Percentiles rank a stretch among this genome's conserved stretches.
phyloP scores from a whole-genome alignment of 768 basidiomycete species.

The Pleurotus giganteus region DNA sequence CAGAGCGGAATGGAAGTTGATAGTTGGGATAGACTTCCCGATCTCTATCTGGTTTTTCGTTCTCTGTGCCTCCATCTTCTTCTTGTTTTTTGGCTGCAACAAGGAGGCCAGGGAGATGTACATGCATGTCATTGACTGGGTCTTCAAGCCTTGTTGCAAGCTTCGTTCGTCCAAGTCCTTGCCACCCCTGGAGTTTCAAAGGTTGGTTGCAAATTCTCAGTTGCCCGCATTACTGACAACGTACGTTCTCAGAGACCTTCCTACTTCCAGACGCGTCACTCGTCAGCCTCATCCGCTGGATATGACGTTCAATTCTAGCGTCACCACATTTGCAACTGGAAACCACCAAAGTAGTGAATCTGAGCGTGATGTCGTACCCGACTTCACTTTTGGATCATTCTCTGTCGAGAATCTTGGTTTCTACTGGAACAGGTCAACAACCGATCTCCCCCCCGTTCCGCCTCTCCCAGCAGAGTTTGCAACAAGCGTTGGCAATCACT shows the following conservation, averaged over 20 bases:
- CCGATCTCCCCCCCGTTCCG: neutral
- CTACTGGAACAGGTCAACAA: neutral
- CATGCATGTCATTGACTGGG: neutral
- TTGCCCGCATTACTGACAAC: neutral
- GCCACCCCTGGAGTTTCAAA: neutral
- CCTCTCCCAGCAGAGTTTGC: neutral
- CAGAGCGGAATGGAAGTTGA: conserved; percentile 19
- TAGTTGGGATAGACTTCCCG: conserved; percentile 16
- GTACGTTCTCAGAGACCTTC: neutral
- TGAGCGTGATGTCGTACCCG: neutral
- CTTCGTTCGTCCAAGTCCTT: neutral
- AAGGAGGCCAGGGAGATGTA: conserved; percentile 40
- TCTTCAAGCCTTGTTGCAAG: neutral
- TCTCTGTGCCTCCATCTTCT: conserved; percentile 36
- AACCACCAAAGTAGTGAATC: neutral
- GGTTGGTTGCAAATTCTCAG: neutral
- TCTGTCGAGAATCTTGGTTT: conserved; percentile 5
- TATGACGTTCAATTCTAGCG: conserved; percentile 7
- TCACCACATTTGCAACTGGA: neutral
- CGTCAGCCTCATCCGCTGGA: neutral
- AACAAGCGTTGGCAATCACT: neutral
- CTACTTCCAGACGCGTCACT: neutral
- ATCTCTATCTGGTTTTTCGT: conserved; percentile 30
- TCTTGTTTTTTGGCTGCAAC: conserved; percentile 42
- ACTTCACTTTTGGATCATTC: conserved; percentile 3